Conservation (phyloP, 228 moss, liverwort and hornwort genomes). For the Sphagnum fallax region DNA sequence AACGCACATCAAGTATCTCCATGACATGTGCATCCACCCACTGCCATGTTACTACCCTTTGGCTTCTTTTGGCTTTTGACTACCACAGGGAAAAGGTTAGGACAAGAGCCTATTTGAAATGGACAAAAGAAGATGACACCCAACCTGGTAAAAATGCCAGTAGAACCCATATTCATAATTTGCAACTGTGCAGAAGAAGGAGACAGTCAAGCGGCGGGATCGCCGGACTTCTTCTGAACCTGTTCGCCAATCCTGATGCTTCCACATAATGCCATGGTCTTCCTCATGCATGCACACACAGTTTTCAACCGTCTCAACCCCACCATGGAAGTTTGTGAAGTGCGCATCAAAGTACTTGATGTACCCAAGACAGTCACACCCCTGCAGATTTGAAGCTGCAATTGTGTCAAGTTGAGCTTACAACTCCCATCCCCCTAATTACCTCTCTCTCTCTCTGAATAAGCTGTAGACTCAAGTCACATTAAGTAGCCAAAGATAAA, state of each 20-base stretch:
- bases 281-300: conserved; percentile 99
- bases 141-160: conserved; percentile 98
- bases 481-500: too few species aligned
- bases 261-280: conserved; percentile 90
- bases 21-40: too few species aligned
- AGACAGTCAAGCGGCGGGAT: conserved; percentile 85
- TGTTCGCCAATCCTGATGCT: conserved; percentile 97
- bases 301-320: conserved; percentile 86
- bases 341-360: conserved; percentile 96
- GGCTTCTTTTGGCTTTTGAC: too few species aligned
- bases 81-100: too few species aligned
- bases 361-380: conserved; percentile 91
- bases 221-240: conserved; percentile 95
- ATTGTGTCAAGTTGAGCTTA: neutral
- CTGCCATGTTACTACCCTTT: too few species aligned
- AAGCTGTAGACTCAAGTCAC: too few species aligned
- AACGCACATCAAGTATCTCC: too few species aligned
- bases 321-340: conserved; percentile 88
- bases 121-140: neutral
- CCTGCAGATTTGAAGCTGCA: conserved; percentile 23
- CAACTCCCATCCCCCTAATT: too few species aligned
- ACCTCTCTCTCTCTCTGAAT: too few species aligned
- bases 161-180: conserved; percentile 97
- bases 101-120: too few species aligned
- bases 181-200: conserved; percentile 97